Conservation (phyloP, 2,329 filamentous ascomycete genomes). For the Exophiala lecanii-corni region DNA sequence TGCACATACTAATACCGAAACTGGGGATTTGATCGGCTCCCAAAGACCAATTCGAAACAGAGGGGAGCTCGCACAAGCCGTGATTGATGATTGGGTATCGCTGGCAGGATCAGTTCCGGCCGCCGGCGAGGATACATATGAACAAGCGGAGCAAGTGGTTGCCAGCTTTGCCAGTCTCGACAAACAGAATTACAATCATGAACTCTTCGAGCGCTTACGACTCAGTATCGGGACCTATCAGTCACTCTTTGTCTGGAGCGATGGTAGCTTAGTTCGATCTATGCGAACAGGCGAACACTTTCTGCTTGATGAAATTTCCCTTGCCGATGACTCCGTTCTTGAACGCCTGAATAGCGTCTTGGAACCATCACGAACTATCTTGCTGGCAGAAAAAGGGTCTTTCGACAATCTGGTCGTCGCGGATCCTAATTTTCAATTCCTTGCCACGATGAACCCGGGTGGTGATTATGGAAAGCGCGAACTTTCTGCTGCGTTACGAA, state of each 20-base stretch:
- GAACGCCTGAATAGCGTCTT: slow-evolving; percentile 95
- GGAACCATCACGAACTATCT: slow-evolving; percentile 76
- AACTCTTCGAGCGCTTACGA: slow-evolving; percentile 42
- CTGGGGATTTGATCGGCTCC: slow-evolving; percentile 92
- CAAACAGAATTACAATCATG: slow-evolving; percentile 39
- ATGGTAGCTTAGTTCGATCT: slow-evolving; percentile 86
- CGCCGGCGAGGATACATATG: slow-evolving; percentile 36
- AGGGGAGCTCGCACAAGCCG: slow-evolving; percentile 61
- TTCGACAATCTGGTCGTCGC: slow-evolving; percentile 76
- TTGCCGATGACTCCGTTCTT: slow-evolving; percentile 94
- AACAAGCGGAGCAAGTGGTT: slow-evolving; percentile 21
- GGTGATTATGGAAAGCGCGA: slow-evolving; percentile 98
- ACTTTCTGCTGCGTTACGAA: slow-evolving; percentile 86
- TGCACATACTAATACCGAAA: slow-evolving; percentile 97
- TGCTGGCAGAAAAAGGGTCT: slow-evolving; percentile 90
- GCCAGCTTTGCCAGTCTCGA: slow-evolving; percentile 21
- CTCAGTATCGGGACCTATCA: slow-evolving; percentile 61
- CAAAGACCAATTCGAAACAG: slow-evolving; percentile 88
- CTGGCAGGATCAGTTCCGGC: slow-evolving; percentile 18
- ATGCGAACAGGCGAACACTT: slow-evolving; percentile 91
- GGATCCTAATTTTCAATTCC: slow-evolving; percentile 79
- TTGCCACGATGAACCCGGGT: slow-evolving; percentile 98
- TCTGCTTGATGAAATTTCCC: slow-evolving; percentile 92
- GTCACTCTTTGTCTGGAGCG: slow-evolving; percentile 92
- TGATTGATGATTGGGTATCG: slow-evolving; percentile 58